Evolutionary conservation across 176 grass and related monocot genomes (phyloP).

Genomic region (Musa acuminata): DNA sequence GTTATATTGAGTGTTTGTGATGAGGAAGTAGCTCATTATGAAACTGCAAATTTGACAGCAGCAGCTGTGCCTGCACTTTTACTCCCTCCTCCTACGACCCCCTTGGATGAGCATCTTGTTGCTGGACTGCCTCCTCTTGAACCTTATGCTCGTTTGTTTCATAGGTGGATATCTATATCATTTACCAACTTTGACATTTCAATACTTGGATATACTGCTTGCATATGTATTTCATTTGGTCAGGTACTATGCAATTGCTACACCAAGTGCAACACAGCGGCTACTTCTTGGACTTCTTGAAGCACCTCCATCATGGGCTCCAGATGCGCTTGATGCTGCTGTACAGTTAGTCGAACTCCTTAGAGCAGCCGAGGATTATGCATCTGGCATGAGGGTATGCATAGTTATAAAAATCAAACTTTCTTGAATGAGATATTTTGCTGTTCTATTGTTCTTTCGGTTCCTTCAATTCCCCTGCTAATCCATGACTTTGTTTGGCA

Average conservation of each 20-base stretch:
- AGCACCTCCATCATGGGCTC: slow-evolving; percentile 97
- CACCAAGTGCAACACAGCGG: slow-evolving; percentile 92
- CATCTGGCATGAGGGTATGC: slow-evolving; percentile 82
- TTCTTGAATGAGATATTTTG: neutral
- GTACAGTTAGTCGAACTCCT: slow-evolving; percentile 99
- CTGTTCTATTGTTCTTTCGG: neutral
- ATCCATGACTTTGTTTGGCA: too few species aligned
- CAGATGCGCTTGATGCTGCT: slow-evolving; percentile 96
- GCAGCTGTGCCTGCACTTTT: slow-evolving; percentile 95
- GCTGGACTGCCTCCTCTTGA: slow-evolving; percentile 94
- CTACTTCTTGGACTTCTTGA: slow-evolving; percentile 96
- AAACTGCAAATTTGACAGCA: slow-evolving; percentile 89
- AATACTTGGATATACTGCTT: neutral
- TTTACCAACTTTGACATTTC: neutral
- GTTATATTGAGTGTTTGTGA: slow-evolving; percentile 98
- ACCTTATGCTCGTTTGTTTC: slow-evolving; percentile 94
- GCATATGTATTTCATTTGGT: slow-evolving; percentile 7
- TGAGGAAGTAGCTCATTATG: slow-evolving; percentile 86
- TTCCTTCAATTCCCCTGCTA: too few species aligned
- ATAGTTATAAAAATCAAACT: neutral
- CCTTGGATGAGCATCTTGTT: slow-evolving; percentile 95
- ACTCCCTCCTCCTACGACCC: slow-evolving; percentile 90
- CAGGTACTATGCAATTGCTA: slow-evolving; percentile 98
- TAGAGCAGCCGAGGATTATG: slow-evolving; percentile 95
- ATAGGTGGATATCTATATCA: slow-evolving; percentile 41